A percentile compares a stretch with the other conserved stretches of the same genome.
Evolutionary conservation across 441 rosid species (phyloP).

Genomic region (Macaranga tanarius): DNA sequence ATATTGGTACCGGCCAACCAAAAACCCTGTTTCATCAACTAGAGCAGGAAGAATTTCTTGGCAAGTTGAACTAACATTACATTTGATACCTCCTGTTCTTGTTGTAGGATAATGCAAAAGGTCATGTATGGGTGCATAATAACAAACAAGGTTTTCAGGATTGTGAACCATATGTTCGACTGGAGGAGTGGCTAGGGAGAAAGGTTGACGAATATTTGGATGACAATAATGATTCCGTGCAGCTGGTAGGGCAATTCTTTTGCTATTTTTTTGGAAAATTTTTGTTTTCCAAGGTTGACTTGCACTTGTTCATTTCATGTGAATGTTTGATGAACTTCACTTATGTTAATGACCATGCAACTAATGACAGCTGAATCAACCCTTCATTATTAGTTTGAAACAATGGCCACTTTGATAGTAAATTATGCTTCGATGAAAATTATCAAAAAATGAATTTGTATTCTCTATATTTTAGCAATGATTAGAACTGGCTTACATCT

Average conservation of each 20-base stretch:
- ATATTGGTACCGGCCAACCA: not conserved
- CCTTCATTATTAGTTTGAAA: not conserved
- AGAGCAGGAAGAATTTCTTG: too few relatives aligned
- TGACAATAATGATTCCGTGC: conserved; percentile 27
- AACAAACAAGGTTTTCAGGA: conserved; percentile 42
- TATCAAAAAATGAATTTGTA: not conserved
- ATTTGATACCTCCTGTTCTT: not conserved
- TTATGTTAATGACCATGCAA: not conserved
- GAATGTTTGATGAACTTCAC: not conserved
- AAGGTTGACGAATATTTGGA: conserved; percentile 35
- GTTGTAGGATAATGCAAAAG: conserved; percentile 29
- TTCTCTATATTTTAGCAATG: not conserved
- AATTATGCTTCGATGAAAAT: too few relatives aligned
- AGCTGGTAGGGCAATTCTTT: conserved; percentile 25
- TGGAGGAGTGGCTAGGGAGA: conserved; percentile 38
- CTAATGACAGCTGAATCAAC: not conserved
- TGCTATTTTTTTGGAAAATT: not conserved
- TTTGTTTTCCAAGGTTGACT: not conserved
- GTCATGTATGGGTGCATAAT: conserved; percentile 33
- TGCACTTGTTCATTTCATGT: not conserved
- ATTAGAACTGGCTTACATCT: too few relatives aligned
- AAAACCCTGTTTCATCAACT: not conserved
- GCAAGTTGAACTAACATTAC: not conserved
- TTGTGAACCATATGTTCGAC: conserved; percentile 35
- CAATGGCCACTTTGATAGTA: not conserved